These are phyloP conservation scores for Halophytophthora batemanensis DNA, from an alignment of 352 stramenopile genomes.

Conservation along the genomic window DNA sequence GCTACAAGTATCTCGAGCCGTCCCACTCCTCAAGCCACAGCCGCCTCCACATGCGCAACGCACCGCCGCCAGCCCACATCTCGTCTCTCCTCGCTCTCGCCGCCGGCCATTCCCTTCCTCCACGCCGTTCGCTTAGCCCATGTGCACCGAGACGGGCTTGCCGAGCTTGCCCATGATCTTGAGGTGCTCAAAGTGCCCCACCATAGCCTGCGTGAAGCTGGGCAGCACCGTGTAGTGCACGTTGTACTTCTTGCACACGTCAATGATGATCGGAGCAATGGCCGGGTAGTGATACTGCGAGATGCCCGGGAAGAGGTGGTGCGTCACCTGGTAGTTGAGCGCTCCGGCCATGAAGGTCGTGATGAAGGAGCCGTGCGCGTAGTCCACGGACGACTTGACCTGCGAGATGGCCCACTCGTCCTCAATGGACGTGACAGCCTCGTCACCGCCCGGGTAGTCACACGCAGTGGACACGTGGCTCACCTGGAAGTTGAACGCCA, in stretches of 20 bases:
- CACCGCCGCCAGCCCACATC: too few species aligned
- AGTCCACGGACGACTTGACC: conserved; percentile 95
- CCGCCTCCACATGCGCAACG: too few species aligned
- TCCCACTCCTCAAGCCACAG: too few species aligned
- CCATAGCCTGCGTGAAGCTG: conserved; percentile 73
- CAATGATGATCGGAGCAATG: conserved; percentile 92
- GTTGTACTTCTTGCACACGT: conserved; percentile 92
- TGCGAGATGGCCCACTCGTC: conserved; percentile 93
- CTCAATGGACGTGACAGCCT: conserved; percentile 53
- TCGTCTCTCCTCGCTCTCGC: too few species aligned
- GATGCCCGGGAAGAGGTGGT: conserved; percentile 91
- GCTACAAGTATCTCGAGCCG: too few species aligned
- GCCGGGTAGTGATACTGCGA: conserved; percentile 93
- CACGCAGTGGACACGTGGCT: conserved; percentile 89
- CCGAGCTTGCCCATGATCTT: conserved; percentile 86
- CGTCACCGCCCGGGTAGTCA: conserved; percentile 80
- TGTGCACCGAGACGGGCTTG: conserved; percentile 78
- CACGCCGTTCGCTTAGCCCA: conserved; percentile 55
- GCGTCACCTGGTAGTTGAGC: conserved; percentile 97
- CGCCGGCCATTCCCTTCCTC: too few species aligned
- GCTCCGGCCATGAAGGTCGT: conserved; percentile 93
- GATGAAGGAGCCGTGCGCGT: conserved; percentile 75
- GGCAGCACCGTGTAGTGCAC: conserved; percentile 90
- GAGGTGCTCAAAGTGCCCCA: conserved; percentile 87
- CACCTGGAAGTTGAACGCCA: conserved; percentile 94